These are phyloP conservation scores for Candida oleophila DNA, from an alignment of 805 yeast genomes.

Conservation along the genomic window DNA sequence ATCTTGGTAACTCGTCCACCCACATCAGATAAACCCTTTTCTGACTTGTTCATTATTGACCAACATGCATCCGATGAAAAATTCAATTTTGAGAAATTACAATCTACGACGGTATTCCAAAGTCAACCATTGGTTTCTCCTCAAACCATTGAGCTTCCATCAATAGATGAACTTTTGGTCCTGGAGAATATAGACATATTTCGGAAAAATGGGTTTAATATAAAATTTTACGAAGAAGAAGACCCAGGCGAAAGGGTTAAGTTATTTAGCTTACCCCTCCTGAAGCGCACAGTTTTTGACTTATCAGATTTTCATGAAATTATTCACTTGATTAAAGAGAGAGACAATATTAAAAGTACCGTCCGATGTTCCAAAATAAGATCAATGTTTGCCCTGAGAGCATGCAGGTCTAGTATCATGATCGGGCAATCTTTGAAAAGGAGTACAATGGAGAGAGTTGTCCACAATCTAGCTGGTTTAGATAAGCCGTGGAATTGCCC, in stretches of 20 bases:
- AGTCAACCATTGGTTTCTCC: constrained; percentile 67
- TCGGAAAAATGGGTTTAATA: constrained; percentile 69
- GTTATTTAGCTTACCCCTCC: constrained; percentile 67
- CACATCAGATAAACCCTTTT: constrained; percentile 25
- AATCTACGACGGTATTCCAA: constrained; percentile 53
- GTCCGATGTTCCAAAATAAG: constrained; percentile 76
- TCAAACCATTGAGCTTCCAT: constrained; percentile 63
- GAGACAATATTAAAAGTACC: constrained; percentile 11
- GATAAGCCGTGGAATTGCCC: constrained; percentile 98
- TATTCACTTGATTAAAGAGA: constrained; percentile 60
- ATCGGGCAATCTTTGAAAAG: constrained; percentile 70
- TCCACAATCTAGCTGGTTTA: constrained; percentile 62
- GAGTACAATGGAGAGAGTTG: constrained; percentile 66
- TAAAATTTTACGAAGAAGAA: constrained; percentile 48
- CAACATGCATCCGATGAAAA: constrained; percentile 99
- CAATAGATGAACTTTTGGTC: constrained; percentile 75
- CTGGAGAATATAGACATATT: constrained; percentile 59
- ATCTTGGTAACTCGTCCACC: constrained; percentile 65
- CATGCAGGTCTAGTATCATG: constrained; percentile 94
- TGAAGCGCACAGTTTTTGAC: constrained; percentile 68
- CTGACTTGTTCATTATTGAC: constrained; percentile 81
- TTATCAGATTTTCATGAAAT: constrained; percentile 74
- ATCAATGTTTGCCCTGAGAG: constrained; percentile 88
- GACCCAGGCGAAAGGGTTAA: constrained; percentile 57
- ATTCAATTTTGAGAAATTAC: constrained; percentile 77